Base-by-base conservation (phyloP, 2,329 filamentous ascomycete genomes). In the Lasiodiplodia sp. region DNA sequence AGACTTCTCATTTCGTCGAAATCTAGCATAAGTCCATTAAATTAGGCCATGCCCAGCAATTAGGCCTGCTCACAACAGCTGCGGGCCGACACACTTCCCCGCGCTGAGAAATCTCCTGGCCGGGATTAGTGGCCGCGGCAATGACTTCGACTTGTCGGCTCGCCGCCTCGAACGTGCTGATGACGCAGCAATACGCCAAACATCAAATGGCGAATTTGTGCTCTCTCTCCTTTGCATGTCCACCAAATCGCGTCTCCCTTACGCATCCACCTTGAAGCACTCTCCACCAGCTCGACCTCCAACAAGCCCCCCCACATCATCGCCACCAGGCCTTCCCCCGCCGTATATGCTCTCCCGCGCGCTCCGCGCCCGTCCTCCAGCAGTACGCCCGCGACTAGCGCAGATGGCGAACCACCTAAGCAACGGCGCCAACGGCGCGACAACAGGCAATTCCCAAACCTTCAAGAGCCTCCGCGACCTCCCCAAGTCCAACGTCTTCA, bases 401-500 rank as follows among this genome's bases (percentile, higher is more conserved):
- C 79, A 82, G 77, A 80, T 83, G 78, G 81, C 83, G 73, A 79
- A 76, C 68, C 83, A 84, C 53, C 73, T 84, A 63, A 76, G 72
- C 69, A 71, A 25, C 60, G 44, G 28, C 52, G 70, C 72, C 37
- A 68, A 68, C 66, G 69, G 73, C 31, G 69, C 62, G 28, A 60
- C 38, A 34, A 40, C n/a, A n/a, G n/a, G 21, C 31, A 57, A 25
- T 11, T 18, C 69, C 21, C 68, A 67, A 71, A 79, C 72, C 5
- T 55, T 56, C 38, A 55, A 68, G 68, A 81, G 77, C n/a, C 78
- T 86, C 18, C 74, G 77, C 51, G 85, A 88, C 14, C 80, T 91
- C 51, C 87, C 87, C 11, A 91, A 91, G 75, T 87, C 87, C n/a
- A 87, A 87, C 75, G 83, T 83, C 68, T 91, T 91, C 77, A 91